phyloP scores from a whole-genome alignment of 495 filamentous ascomycete genomes.

The Neurospora sp. region DNA sequence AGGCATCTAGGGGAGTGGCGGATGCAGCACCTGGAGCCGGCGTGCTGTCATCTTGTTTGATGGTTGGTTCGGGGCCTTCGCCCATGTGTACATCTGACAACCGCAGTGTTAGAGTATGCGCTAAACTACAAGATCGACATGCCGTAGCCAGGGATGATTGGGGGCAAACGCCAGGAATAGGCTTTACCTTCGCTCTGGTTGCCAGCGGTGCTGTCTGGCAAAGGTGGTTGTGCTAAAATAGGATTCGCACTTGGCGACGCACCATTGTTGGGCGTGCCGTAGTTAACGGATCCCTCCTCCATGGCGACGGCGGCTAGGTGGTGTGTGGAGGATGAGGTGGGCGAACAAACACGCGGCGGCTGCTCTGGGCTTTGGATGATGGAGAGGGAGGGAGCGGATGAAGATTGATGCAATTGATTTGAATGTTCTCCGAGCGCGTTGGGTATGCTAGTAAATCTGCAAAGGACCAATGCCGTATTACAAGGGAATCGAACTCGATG shows the following conservation, averaged over 20 bases:
- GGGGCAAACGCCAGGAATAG: not conserved
- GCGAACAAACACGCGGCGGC: not conserved
- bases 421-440: not conserved
- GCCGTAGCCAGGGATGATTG: not conserved
- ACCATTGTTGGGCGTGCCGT: slow-evolving; percentile 42
- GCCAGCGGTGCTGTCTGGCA: slow-evolving; percentile 22
- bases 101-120: not conserved
- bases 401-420: not conserved
- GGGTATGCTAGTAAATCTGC: not conserved
- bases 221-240: slow-evolving; percentile 41
- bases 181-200: slow-evolving; percentile 26
- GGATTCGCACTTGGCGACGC: slow-evolving; percentile 40
- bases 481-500: slow-evolving; percentile 3
- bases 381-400: not conserved
- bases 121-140: not conserved
- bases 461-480: not conserved
- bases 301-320: slow-evolving; percentile 25
- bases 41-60: slow-evolving; percentile 43
- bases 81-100: slow-evolving; percentile 45
- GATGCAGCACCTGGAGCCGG: slow-evolving; percentile 47
- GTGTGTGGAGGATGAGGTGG: not conserved
- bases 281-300: slow-evolving; percentile 45
- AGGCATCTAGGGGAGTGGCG: slow-evolving; percentile 80
- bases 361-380: not conserved
- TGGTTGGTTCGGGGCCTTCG: slow-evolving; percentile 35